These are phyloP conservation scores for Kuraishia floccosa DNA, from an alignment of 805 yeast species.

Conservation along the genomic window DNA sequence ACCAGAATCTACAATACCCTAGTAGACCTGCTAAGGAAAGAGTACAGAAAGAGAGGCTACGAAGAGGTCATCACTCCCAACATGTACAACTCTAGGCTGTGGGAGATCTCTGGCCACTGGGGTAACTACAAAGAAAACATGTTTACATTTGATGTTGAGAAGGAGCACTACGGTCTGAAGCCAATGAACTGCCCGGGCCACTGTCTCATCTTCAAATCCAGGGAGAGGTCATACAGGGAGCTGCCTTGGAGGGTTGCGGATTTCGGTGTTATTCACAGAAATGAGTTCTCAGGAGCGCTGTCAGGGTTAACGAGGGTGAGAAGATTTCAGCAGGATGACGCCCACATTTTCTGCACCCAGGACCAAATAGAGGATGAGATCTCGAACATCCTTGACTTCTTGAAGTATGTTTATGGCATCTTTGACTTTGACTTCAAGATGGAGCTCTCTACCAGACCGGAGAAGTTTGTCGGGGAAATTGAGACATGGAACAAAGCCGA, in stretches of 20 bases:
- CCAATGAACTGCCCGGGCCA: constrained; percentile 79
- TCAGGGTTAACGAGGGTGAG: constrained; percentile 95
- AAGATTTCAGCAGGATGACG: constrained; percentile 99
- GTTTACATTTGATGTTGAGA: constrained; percentile 95
- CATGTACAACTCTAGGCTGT: constrained; percentile 93
- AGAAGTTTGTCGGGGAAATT: constrained; percentile 86
- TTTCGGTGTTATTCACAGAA: constrained; percentile 94
- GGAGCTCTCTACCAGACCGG: constrained; percentile 97
- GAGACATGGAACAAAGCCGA: constrained; percentile 95
- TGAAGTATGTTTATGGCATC: constrained; percentile 75
- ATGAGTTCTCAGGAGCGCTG: constrained; percentile 91
- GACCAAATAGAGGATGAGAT: constrained; percentile 88
- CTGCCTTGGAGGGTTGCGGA: constrained; percentile 99
- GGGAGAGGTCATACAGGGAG: constrained; percentile 94
- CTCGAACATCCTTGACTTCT: constrained; percentile 73
- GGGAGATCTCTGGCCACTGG: constrained; percentile 99
- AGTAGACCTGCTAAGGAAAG: constrained; percentile 66
- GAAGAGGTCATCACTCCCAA: constrained; percentile 99
- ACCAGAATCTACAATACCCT: constrained; percentile 90
- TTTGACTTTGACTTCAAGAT: constrained; percentile 93
- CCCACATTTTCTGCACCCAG: constrained; percentile 91
- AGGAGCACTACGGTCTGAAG: constrained; percentile 88
- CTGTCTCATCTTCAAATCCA: constrained; percentile 81
- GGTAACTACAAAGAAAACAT: constrained; percentile 93
- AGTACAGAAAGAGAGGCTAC: constrained; percentile 89